Evolutionary conservation across 208 protist species (phyloP).

Genomic region (Wallacemonas rigidus): DNA sequence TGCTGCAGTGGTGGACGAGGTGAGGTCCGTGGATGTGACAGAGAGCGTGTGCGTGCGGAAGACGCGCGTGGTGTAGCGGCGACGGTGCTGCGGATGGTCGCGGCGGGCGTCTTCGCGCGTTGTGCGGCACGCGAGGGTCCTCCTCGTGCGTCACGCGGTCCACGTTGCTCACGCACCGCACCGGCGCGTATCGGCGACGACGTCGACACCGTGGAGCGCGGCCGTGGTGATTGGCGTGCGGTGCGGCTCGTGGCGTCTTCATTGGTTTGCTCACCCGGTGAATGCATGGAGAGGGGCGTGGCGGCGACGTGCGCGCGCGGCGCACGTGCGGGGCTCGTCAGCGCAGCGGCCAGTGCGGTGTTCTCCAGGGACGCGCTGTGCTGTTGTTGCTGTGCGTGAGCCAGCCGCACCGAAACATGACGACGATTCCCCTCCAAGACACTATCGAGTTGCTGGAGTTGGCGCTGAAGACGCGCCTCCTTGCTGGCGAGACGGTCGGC

Average conservation of each 20-base stretch:
- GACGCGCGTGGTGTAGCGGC: no score
- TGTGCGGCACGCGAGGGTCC: no score
- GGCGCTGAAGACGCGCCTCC: background rate
- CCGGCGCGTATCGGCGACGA: no score
- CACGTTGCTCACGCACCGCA: no score
- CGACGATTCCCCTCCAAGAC: constrained; percentile 29
- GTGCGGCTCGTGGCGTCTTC: background rate
- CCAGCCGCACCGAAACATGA: constrained; percentile 20
- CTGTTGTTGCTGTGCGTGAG: background rate
- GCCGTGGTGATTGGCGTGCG: background rate
- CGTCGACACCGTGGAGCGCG: no score
- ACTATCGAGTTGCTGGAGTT: constrained; percentile 20
- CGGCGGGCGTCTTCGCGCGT: no score
- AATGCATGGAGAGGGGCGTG: background rate
- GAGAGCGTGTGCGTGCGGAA: no score
- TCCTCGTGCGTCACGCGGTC: no score
- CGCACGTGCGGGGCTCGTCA: constrained; percentile 8
- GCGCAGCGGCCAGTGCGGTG: background rate
- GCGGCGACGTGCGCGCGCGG: background rate
- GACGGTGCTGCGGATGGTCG: no score
- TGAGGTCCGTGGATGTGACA: background rate
- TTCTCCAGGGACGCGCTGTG: background rate
- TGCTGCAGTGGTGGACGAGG: constrained; percentile 23
- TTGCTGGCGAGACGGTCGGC: constrained; percentile 19
- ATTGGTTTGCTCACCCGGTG: background rate